phyloP scores from a whole-genome alignment of 2,329 filamentous ascomycete species.

The Fusarium lateritium region DNA sequence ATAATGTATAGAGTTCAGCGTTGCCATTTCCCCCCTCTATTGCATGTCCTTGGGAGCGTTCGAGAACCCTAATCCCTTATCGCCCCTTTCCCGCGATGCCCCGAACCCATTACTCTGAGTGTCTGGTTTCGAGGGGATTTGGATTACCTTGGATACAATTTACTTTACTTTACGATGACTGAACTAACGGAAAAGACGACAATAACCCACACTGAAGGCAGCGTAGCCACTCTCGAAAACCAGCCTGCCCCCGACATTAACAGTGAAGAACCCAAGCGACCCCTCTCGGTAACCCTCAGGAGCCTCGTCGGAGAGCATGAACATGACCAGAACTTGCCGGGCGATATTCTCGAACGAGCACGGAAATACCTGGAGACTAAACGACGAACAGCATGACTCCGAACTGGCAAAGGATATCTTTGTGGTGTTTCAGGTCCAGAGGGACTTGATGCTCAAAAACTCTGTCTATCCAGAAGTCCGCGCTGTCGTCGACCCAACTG shows the following conservation, averaged over 20 bases:
- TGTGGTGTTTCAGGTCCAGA: conserved; percentile 41
- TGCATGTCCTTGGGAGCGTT: too few relatives aligned
- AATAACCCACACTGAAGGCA: neutral
- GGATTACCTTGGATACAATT: neutral
- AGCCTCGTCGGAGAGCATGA: conserved; percentile 58
- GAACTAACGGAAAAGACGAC: neutral
- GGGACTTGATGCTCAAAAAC: conserved; percentile 52
- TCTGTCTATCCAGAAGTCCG: conserved; percentile 61
- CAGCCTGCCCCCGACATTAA: too few relatives aligned
- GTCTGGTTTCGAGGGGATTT: neutral
- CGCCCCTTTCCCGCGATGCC: too few relatives aligned
- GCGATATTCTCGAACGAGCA: conserved; percentile 58
- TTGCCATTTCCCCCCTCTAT: neutral
- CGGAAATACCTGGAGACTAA: conserved; percentile 55
- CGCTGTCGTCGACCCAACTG: conserved; percentile 61
- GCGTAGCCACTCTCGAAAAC: neutral
- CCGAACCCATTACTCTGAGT: too few relatives aligned
- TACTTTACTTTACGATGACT: neutral
- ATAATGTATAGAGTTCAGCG: neutral
- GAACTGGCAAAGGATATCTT: conserved; percentile 39
- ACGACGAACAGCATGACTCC: conserved; percentile 17
- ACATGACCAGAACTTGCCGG: conserved; percentile 64
- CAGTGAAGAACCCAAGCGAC: neutral
- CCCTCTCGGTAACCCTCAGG: conserved; percentile 21
- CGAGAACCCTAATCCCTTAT: neutral